These are phyloP conservation scores for Ceratobasidium sp. DNA, from an alignment of 1,284 basidiomycete species.

Conservation along the genomic window DNA sequence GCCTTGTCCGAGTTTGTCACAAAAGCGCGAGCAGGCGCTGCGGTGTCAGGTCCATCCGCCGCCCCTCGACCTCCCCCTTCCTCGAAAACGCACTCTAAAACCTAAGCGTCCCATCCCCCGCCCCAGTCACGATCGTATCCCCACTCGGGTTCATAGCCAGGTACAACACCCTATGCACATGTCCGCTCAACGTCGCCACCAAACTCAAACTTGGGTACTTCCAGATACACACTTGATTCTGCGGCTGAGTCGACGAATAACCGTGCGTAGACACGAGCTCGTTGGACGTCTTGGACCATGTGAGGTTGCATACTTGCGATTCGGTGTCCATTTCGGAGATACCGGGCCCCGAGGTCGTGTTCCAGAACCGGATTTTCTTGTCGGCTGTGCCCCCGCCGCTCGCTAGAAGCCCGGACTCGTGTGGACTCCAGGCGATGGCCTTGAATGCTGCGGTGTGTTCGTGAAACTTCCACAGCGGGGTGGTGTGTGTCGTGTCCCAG, in stretches of 20 bases:
- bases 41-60: too few relatives aligned
- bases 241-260: slow-evolving; percentile 91
- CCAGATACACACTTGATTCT: slow-evolving; percentile 98
- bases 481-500: slow-evolving; percentile 73
- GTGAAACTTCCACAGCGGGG: slow-evolving; percentile 91
- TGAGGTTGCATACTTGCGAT: slow-evolving; percentile 96
- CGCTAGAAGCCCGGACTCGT: slow-evolving; percentile 89
- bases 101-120: slow-evolving; percentile 95
- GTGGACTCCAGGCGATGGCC: slow-evolving; percentile 97
- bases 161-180: slow-evolving; percentile 95
- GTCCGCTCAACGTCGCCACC: slow-evolving; percentile 94
- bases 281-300: slow-evolving; percentile 95
- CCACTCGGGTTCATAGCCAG: slow-evolving; percentile 97
- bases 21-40: too few relatives aligned
- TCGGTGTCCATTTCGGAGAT: slow-evolving; percentile 90
- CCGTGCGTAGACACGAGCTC: slow-evolving; percentile 98
- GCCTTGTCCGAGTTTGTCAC: too few relatives aligned
- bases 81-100: slow-evolving; percentile 97
- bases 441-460: slow-evolving; percentile 98
- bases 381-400: slow-evolving; percentile 98
- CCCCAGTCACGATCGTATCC: slow-evolving; percentile 97
- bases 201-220: slow-evolving; percentile 93
- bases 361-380: slow-evolving; percentile 98
- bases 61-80: slow-evolving; percentile 61
- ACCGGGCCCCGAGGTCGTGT: slow-evolving; percentile 88